phyloP scores from a whole-genome alignment of 2,329 filamentous ascomycete species.

The Xylaria hypoxylon region DNA sequence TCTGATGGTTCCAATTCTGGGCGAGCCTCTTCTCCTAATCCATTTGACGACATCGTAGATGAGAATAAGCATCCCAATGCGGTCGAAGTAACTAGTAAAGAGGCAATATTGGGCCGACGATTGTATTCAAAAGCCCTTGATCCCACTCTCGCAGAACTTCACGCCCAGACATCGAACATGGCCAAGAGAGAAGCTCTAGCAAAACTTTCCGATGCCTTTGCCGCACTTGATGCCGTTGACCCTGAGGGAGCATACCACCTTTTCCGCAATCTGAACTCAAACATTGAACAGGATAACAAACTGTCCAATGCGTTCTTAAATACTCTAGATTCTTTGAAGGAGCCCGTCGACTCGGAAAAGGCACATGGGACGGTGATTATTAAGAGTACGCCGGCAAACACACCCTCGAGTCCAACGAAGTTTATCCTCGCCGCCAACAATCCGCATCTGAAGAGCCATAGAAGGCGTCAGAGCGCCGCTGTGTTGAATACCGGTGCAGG shows the following conservation, averaged over 20 bases:
- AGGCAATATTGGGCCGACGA: conserved; percentile 83
- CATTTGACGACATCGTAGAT: conserved; percentile 60
- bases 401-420: conserved; percentile 65
- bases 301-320: conserved; percentile 64
- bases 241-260: conserved; percentile 91
- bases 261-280: conserved; percentile 80
- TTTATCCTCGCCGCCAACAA: conserved; percentile 84
- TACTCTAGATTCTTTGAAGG: conserved; percentile 51
- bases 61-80: conserved; percentile 73
- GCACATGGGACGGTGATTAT: conserved; percentile 69
- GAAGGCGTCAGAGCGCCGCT: conserved; percentile 68
- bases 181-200: conserved; percentile 85
- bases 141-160: conserved; percentile 83
- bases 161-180: conserved; percentile 77
- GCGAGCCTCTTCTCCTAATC: conserved; percentile 54
- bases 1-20: conserved; percentile 72
- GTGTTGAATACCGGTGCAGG: conserved; percentile 44
- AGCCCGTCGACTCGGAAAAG: conserved; percentile 51
- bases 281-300: conserved; percentile 76
- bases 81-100: conserved; percentile 76
- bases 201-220: conserved; percentile 86
- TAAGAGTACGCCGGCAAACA: conserved; percentile 56
- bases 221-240: conserved; percentile 84
- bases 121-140: conserved; percentile 86
- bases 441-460: conserved; percentile 84